Evolutionary conservation across 306 rosid species (phyloP).

Genomic region (Vigna angularis): DNA sequence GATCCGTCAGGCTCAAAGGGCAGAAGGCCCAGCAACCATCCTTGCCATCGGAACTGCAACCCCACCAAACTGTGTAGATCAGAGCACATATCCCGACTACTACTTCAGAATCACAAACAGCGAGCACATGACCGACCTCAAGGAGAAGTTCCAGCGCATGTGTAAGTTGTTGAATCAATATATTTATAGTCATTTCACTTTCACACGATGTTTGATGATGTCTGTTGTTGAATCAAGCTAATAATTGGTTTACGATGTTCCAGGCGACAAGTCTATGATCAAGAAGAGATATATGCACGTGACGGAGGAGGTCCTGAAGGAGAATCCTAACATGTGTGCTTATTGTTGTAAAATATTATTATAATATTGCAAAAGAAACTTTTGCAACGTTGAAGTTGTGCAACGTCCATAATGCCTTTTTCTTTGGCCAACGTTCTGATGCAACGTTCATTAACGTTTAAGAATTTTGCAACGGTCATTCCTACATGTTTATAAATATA

Average conservation of each 20-base stretch:
- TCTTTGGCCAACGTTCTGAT: too few relatives aligned
- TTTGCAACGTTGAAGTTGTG: too few relatives aligned
- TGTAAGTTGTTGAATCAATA: conserved; percentile 9
- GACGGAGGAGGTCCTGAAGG: conserved; percentile 41
- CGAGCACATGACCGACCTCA: conserved; percentile 41
- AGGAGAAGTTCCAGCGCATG: conserved; percentile 46
- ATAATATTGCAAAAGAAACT: too few relatives aligned
- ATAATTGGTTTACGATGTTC: too few relatives aligned
- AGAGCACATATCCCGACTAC: conserved; percentile 45
- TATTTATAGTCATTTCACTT: too few relatives aligned
- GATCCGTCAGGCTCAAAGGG: conserved; percentile 46
- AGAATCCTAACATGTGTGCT: conserved; percentile 52
- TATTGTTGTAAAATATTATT: too few relatives aligned
- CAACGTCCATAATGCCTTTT: too few relatives aligned
- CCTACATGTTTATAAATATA: too few relatives aligned
- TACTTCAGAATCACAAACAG: conserved; percentile 44
- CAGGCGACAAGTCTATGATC: conserved; percentile 42
- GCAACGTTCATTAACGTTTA: too few relatives aligned
- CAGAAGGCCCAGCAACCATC: conserved; percentile 46
- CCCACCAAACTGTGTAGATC: conserved; percentile 42
- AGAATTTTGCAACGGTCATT: too few relatives aligned
- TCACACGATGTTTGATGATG: too few relatives aligned
- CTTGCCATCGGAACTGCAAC: conserved; percentile 47
- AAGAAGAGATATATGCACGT: conserved; percentile 46
- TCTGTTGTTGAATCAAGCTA: too few relatives aligned